Conservation (phyloP, 2,329 filamentous ascomycete species). For the Coniochaeta sp. region DNA sequence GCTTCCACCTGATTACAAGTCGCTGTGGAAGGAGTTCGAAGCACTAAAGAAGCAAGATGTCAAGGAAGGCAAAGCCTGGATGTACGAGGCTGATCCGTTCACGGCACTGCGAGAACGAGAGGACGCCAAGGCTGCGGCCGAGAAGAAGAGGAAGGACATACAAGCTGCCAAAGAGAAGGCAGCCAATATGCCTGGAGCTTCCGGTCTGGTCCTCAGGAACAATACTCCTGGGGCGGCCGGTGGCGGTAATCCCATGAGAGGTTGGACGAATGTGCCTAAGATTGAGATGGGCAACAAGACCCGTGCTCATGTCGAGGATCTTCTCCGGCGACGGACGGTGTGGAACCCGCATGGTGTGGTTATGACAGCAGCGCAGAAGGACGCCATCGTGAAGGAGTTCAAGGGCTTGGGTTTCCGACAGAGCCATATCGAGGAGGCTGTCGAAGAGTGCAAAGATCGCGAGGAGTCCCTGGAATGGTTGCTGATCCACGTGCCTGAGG, state of each 20-base stretch:
- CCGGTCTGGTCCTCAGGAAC: slow-evolving; percentile 46
- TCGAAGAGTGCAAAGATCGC: slow-evolving; percentile 78
- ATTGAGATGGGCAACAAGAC: slow-evolving; percentile 87
- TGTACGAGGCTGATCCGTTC: slow-evolving; percentile 96
- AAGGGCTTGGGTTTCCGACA: slow-evolving; percentile 75
- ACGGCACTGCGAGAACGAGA: slow-evolving; percentile 70
- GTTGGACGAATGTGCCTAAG: slow-evolving; percentile 79
- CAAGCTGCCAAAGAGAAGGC: slow-evolving; percentile 63
- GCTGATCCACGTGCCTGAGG: slow-evolving; percentile 91
- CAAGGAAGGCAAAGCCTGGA: slow-evolving; percentile 72
- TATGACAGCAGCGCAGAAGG: slow-evolving; percentile 51
- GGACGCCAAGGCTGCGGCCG: slow-evolving; percentile 64
- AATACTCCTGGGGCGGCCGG: slow-evolving; percentile 26
- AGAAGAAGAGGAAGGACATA: slow-evolving; percentile 71
- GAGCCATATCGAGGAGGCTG: slow-evolving; percentile 84
- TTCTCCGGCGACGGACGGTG: slow-evolving; percentile 68
- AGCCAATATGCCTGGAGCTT: slow-evolving; percentile 51
- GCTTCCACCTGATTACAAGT: slow-evolving; percentile 81
- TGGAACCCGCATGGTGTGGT: slow-evolving; percentile 80
- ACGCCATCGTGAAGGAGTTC: slow-evolving; percentile 63
- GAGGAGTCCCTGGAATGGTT: slow-evolving; percentile 96
- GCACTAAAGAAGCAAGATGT: slow-evolving; percentile 74
- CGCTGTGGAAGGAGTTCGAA: slow-evolving; percentile 87
- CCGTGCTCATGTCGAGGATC: slow-evolving; percentile 67
- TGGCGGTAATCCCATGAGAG: slow-evolving; percentile 47